Conservation (phyloP, 2,329 filamentous ascomycete genomes). For the Chalaropsis ovoidea region DNA sequence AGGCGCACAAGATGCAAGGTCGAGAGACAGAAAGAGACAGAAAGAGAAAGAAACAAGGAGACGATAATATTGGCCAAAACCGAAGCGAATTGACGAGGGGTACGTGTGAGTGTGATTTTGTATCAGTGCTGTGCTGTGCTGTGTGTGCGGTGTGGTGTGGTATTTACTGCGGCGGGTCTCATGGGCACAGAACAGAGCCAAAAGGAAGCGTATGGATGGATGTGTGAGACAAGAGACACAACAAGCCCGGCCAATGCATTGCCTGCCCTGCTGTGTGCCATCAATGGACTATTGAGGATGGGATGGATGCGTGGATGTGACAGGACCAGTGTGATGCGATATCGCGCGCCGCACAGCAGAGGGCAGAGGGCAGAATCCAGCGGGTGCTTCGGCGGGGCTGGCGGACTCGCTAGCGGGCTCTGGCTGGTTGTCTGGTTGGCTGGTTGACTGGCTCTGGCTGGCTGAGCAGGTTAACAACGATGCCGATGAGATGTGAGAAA, state of each 20-base stretch:
- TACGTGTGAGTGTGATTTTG: too few relatives aligned
- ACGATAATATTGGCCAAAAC: too few relatives aligned
- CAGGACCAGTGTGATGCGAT: background rate
- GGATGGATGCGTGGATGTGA: background rate
- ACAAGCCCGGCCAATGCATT: background rate
- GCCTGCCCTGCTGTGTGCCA: background rate
- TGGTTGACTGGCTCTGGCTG: background rate
- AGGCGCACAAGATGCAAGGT: background rate
- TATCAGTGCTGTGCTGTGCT: too few relatives aligned
- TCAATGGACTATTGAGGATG: too few relatives aligned
- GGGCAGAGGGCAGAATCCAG: background rate
- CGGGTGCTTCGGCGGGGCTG: background rate
- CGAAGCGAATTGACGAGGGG: too few relatives aligned
- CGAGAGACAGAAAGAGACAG: background rate
- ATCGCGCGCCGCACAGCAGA: background rate
- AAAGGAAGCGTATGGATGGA: background rate
- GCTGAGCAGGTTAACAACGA: background rate
- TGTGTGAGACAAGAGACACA: background rate
- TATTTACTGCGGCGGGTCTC: background rate
- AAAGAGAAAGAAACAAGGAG: too few relatives aligned
- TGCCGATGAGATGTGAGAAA: background rate
- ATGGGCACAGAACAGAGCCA: background rate
- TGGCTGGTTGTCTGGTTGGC: background rate
- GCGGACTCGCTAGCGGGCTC: background rate
- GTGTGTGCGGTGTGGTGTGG: too few relatives aligned